Evolutionary conservation across 371 early-diverging fungal species (phyloP).

Genomic region (Umbelopsis sp.): DNA sequence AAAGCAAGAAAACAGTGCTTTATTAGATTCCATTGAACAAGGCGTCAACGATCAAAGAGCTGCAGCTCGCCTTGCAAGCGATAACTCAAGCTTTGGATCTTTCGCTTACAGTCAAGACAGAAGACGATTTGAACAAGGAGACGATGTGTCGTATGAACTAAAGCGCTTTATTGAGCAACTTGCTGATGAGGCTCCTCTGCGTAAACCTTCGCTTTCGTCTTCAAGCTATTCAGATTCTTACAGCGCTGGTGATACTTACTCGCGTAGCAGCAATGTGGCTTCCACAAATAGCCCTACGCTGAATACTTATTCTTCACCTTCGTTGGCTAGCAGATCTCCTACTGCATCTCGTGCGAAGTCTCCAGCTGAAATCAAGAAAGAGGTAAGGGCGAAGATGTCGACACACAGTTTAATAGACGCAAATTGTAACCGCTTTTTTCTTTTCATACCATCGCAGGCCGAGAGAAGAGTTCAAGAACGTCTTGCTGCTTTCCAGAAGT

Average conservation of each 20-base stretch:
- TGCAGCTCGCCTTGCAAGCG: conserved; percentile 32
- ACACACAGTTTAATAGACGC: no score
- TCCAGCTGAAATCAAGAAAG: conserved; percentile 56
- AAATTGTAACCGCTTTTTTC: background rate
- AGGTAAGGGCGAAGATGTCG: conserved; percentile 26
- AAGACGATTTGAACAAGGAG: conserved; percentile 48
- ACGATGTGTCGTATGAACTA: conserved; percentile 50
- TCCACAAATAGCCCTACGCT: background rate
- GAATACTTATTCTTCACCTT: background rate
- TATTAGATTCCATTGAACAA: conserved; percentile 45
- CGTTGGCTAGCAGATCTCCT: background rate
- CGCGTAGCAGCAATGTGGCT: background rate
- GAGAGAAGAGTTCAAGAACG: conserved; percentile 59
- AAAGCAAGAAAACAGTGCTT: conserved; percentile 42
- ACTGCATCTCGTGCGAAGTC: conserved; percentile 43
- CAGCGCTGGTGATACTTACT: background rate
- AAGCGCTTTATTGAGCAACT: conserved; percentile 50
- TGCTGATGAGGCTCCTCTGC: conserved; percentile 26
- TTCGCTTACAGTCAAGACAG: conserved; percentile 28
- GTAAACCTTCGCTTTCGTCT: background rate
- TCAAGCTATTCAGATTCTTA: background rate
- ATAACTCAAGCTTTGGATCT: conserved; percentile 20
- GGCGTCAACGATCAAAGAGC: conserved; percentile 48
- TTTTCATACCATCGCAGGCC: conserved; percentile 29
- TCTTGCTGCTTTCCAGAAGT: conserved; percentile 47